phyloP scores from a whole-genome alignment of 1,284 basidiomycete species.

The Sanguinoderma infundibulare region DNA sequence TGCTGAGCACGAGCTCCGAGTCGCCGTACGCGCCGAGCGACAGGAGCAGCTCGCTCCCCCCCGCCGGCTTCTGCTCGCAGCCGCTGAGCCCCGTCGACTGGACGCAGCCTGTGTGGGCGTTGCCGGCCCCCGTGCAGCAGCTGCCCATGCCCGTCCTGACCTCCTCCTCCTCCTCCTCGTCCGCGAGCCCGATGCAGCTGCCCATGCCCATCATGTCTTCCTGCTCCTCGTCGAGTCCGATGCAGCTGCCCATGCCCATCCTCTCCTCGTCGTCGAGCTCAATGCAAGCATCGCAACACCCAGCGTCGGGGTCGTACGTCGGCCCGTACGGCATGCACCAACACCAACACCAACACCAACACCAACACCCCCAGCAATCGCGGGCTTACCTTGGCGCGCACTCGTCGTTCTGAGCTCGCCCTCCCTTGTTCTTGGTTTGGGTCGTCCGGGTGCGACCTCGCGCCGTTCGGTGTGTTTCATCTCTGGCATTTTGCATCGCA shows the following conservation, averaged over 20 bases:
- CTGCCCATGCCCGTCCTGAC: not conserved
- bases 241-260: not conserved
- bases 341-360: no score
- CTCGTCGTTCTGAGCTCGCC: not conserved
- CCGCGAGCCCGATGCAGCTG: not conserved
- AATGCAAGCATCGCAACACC: not conserved
- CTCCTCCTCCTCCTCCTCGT: not conserved
- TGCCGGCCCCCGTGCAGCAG: not conserved
- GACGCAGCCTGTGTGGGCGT: slow-evolving; percentile 1
- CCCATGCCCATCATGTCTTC: no score
- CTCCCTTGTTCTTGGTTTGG: no score
- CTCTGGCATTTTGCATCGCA: no score
- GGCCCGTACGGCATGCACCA: not conserved
- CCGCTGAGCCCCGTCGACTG: slow-evolving; percentile 23
- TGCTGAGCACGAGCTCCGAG: slow-evolving; percentile 23
- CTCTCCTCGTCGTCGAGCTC: not conserved
- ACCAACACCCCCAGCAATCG: no score
- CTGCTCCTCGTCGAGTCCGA: no score
- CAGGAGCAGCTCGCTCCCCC: slow-evolving; percentile 20
- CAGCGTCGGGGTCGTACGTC: not conserved
- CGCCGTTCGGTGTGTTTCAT: no score
- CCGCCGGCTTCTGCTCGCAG: slow-evolving; percentile 18
- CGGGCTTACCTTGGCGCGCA: not conserved
- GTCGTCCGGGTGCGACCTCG: not conserved
- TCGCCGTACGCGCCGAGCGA: slow-evolving; percentile 19